Percentiles rank a stretch among this genome's conserved stretches.
Evolutionary conservation across 2,329 filamentous ascomycete genomes (phyloP).

Genomic region (Hymenoscyphus fraxineus): DNA sequence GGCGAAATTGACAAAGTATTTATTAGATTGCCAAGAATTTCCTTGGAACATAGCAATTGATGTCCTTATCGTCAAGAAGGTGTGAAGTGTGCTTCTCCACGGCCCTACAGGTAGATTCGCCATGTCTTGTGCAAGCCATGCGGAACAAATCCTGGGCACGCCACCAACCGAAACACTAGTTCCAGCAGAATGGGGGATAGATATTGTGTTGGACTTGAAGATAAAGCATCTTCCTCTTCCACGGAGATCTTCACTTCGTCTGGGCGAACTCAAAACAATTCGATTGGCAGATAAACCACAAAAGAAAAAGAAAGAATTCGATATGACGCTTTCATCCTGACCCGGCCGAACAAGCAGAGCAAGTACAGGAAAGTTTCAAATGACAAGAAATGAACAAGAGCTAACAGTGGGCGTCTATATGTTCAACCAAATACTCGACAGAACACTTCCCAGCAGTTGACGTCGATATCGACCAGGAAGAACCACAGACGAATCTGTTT

Average conservation of each 20-base stretch:
- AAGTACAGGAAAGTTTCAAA: neutral
- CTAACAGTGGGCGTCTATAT: neutral
- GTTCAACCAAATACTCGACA: neutral
- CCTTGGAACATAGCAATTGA: conserved; percentile 7
- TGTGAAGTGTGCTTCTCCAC: conserved; percentile 7
- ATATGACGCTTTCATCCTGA: neutral
- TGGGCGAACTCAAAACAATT: neutral
- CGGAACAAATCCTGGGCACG: neutral
- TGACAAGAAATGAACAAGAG: neutral
- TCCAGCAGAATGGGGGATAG: neutral
- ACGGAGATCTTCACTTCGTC: conserved; percentile 8
- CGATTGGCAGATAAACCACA: neutral
- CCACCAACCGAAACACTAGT: conserved; percentile 1
- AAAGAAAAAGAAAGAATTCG: neutral
- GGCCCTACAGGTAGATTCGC: conserved; percentile 5
- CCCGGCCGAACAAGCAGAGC: neutral
- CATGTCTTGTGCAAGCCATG: conserved; percentile 2
- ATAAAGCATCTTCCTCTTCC: conserved; percentile 6
- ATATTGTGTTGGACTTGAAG: conserved; percentile 4
- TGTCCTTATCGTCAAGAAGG: conserved; percentile 8
- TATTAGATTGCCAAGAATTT: conserved; percentile 4
- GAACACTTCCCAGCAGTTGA: neutral
- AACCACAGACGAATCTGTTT: neutral
- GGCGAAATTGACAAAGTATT: neutral
- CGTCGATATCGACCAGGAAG: neutral